These are phyloP conservation scores for Termitomyces titanicus DNA, from an alignment of 768 basidiomycete species.

Conservation along the genomic window DNA sequence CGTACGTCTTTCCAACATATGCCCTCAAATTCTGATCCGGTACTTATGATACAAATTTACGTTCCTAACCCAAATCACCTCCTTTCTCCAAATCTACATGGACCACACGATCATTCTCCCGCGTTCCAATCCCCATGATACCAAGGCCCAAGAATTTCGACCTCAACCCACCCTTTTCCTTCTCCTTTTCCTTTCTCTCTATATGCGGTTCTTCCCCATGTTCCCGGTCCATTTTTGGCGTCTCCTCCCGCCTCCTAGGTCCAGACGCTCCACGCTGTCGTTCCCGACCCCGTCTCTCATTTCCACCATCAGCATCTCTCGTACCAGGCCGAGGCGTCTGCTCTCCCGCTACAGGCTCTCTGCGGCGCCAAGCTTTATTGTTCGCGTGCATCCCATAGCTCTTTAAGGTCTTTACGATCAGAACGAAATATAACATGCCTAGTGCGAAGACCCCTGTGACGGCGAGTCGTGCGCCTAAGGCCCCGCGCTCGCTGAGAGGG, in stretches of 20 bases:
- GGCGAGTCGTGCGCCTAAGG: slow-evolving; percentile 49
- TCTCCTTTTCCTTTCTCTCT: slow-evolving; percentile 2
- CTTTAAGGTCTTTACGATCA: slow-evolving; percentile 61
- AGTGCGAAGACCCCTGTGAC: slow-evolving; percentile 52
- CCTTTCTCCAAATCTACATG: background rate
- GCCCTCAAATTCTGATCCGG: no score
- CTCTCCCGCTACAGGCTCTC: background rate
- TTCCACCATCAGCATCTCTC: slow-evolving; percentile 14
- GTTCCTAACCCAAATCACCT: background rate
- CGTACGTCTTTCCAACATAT: no score
- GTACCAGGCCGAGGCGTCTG: slow-evolving; percentile 6
- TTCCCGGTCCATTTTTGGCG: slow-evolving; percentile 1
- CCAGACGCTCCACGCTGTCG: slow-evolving; percentile 14
- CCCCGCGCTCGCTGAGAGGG: slow-evolving; percentile 33
- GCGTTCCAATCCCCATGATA: background rate
- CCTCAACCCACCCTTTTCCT: slow-evolving; percentile 1
- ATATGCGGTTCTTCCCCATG: background rate
- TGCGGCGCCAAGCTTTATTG: slow-evolving; percentile 5
- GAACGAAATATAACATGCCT: slow-evolving; percentile 56
- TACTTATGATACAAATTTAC: background rate
- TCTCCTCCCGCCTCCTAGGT: slow-evolving; percentile 13
- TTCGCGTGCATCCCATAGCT: slow-evolving; percentile 44
- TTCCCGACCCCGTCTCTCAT: slow-evolving; percentile 26
- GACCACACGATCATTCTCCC: background rate
- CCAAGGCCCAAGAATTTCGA: background rate